Base-by-base conservation (phyloP, 139 green algal genomes). In the Edaphochlamys debaryana region DNA sequence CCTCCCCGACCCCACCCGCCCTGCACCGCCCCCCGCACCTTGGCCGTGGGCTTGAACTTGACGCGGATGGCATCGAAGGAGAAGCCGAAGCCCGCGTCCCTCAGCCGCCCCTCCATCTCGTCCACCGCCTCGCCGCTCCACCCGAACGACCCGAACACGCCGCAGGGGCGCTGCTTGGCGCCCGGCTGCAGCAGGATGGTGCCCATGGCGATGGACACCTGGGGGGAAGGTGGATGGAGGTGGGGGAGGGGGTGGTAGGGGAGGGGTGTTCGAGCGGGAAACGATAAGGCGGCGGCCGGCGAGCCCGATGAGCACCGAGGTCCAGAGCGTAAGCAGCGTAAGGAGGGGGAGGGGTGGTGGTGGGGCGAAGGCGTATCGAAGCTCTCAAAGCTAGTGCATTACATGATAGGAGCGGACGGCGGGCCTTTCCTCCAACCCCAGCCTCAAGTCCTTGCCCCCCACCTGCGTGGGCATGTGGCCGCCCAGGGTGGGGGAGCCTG, bases 81-180 rank as follows among this genome's bases (percentile, higher is more conserved):
- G 80, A 97, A 95, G 23, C 58, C 77, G 88, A 98, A 99, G 22
- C 97, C 97, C 25, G 92, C 95, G 80, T 99, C 94, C 78, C 93
- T 87, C 64, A 96, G 68, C 56, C 87, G 82, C 36, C 85, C 73
- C 72, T 96, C 91, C 90, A 98, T 94, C 82, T 95, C 92, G 73
- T 97, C 94, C 69, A 97, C 93, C 67, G 96, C 96, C 89, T 99
- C 96, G 4, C 96, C 96, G 67, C 87, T 95, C 96, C 96, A 99
- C 3, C 97, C 97, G 90, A 99, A 99, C 86, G 90, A 96, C 66
- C 97, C 97, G 93, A 99, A 99, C 78, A 98, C 96, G 52, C 96
- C 96, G 73, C 92, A 97, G 27, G 96, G 96, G 73, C 97, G 85
- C 54, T 80, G 67, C 48, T 90, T 92, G 42, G 92, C 92, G 19